Base-by-base conservation (phyloP, 441 rosid genomes). In the Viola pubescens region DNA sequence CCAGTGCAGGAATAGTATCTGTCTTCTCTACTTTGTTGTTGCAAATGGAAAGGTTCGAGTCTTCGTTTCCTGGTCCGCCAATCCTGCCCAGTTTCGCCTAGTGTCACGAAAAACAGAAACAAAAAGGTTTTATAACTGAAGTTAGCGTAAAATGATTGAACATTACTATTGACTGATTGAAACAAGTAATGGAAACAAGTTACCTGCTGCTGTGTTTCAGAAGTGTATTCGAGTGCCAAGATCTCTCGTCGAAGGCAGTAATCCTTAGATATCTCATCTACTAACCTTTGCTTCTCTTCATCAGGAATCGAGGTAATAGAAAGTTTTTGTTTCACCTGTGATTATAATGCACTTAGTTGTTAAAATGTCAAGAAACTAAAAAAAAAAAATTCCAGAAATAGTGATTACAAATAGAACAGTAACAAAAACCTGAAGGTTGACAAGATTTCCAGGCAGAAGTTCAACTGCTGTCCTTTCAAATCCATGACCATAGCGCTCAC, bases 401-500 rank as follows among this genome's bases (percentile, higher is more conserved):
- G 6, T 1, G 39, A 44, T 4, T 43, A 40, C 1, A 26, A 26
- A 26, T 26, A 16, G 7, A 9, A 55, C 53, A 40, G 16, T 16
- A 44, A 49, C 26, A 51, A 55, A 4, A 65, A 86, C 98, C 92
- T 88, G 81, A 55, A 48, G 40, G 76, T 84, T 89, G 11, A 87
- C 89, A 12, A 80, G 77, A 64, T 88, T 81, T 4, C 83, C 86
- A 11, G 89, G 89, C 59, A 73, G 50, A 37, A 81, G 75, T 53
- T 85, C 80, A 4, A 84, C 70, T 11, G 97, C 86, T 56, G 65
- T 68, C 11, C 54, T 57, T 38, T 76, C 80, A 60, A 85, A 82
- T 51, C 67, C 57, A 55, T 75, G 70, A 5, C 95, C 97, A 48
- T 85, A 89, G 10, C 87, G 87, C 59, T 85, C 79, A 38, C 76